Conservation (phyloP, 2,329 filamentous ascomycete species). For the Hymenoscyphus repandus region DNA sequence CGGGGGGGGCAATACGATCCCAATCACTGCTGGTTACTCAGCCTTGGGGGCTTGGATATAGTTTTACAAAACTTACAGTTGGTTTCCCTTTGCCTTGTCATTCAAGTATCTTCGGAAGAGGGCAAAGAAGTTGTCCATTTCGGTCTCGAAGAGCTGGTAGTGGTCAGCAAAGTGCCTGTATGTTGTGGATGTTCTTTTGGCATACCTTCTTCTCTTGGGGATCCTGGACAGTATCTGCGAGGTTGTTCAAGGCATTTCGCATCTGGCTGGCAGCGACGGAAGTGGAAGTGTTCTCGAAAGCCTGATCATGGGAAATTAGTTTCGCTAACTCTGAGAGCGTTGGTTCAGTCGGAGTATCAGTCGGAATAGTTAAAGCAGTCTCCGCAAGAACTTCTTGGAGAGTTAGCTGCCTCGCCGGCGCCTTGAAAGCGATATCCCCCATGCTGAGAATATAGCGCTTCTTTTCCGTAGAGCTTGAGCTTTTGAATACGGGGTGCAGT, state of each 20-base stretch:
- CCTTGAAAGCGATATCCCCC: background rate
- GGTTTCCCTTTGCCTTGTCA: conserved; percentile 97
- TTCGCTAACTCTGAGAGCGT: conserved; percentile 18
- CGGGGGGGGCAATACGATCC: conserved; percentile 93
- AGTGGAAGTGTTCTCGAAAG: conserved; percentile 98
- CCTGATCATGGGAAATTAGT: conserved; percentile 52
- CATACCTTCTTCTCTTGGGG: conserved; percentile 74
- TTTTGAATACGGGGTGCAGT: background rate
- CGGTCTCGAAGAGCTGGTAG: conserved; percentile 84
- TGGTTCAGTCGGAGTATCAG: conserved; percentile 7
- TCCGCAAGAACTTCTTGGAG: background rate
- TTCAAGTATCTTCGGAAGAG: conserved; percentile 98
- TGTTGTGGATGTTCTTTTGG: background rate
- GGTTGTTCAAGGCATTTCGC: conserved; percentile 92
- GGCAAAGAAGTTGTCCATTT: conserved; percentile 99
- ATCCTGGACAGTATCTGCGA: conserved; percentile 85
- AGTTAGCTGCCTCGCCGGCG: background rate
- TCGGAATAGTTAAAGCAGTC: background rate
- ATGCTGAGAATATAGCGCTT: background rate
- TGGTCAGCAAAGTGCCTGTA: conserved; percentile 12
- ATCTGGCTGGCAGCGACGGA: conserved; percentile 98
- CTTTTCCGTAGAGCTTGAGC: background rate
- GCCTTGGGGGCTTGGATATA: background rate
- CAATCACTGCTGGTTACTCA: conserved; percentile 61
- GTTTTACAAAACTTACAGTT: conserved; percentile 50